Conservation (phyloP, 768 basidiomycete species). For the Lactarius quietus region DNA sequence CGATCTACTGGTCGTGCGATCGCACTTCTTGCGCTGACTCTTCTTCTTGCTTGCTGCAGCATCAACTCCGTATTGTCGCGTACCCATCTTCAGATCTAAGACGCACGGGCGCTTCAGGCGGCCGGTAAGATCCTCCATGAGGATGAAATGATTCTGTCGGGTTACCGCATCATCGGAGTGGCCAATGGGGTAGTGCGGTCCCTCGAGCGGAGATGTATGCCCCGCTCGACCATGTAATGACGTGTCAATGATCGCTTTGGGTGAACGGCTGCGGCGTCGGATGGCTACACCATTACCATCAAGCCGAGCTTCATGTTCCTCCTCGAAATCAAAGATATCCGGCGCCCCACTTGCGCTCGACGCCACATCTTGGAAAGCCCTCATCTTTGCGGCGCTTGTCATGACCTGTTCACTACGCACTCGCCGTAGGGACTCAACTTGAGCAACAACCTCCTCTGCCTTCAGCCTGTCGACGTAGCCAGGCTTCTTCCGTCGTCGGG, state of each 20-base stretch:
- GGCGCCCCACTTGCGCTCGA: conserved; percentile 3
- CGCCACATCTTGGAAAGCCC: conserved; percentile 20
- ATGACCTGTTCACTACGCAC: conserved; percentile 61
- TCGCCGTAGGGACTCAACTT: conserved; percentile 48
- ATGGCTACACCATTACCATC: conserved; percentile 18
- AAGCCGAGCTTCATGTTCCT: conserved; percentile 21
- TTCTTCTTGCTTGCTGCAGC: conserved; percentile 91
- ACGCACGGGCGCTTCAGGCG: conserved; percentile 89
- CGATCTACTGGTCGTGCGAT: conserved; percentile 87
- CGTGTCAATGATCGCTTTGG: conserved; percentile 32
- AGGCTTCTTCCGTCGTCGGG: conserved; percentile 40
- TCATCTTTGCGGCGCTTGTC: conserved; percentile 33
- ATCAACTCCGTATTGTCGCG: conserved; percentile 96
- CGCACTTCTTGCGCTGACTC: conserved; percentile 98
- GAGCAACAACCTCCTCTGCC: conserved; percentile 39
- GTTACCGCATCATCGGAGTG: conserved; percentile 50
- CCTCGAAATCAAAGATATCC: conserved; percentile 26
- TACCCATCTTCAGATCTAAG: conserved; percentile 99
- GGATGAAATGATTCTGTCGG: conserved; percentile 94
- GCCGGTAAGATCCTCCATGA: conserved; percentile 99
- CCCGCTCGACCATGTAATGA: conserved; percentile 11
- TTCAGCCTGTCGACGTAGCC: conserved; percentile 41
- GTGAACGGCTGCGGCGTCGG: conserved; percentile 42
- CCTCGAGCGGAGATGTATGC: conserved; percentile 22
- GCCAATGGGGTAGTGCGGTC: conserved; percentile 25